Base-by-base conservation (phyloP, 805 yeast species). In the Pichia exigua region DNA sequence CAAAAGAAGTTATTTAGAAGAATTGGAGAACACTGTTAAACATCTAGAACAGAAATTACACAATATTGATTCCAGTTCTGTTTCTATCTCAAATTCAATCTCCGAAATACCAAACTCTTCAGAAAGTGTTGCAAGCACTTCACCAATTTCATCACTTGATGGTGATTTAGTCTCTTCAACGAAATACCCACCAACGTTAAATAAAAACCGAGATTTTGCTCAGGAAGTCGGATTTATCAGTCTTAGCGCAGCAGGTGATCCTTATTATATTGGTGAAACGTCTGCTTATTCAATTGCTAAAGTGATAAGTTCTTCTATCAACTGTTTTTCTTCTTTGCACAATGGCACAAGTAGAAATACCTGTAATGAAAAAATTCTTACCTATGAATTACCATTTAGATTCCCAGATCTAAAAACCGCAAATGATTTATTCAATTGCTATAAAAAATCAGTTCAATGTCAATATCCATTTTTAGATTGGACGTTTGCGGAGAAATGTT, bases 1-100 rank as follows among this genome's bases (percentile, higher is more conserved):
- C 2, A 77, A 79, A 4, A 60, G 82, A 27, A 67, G 75, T 46
- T 75, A 77, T 56, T 62, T 77, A 4, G 70, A 70, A 39, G 68
- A 61, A 45, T 60, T 78, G 49, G 82, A 78, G 57, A 68, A 65
- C 32, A 57, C 68, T 38, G 49, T 65, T 15, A 38, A 18, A 24
- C n/a, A 26, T 5, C 26, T 51, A 30, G 18, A 51, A 20, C 26
- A 40, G 6, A 45, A 54, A 24, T 12, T 54, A 22, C 20, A 46
- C 12, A 17, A 21, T n/a, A 15, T 15, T 3, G 38, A 40, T 32
- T 44, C 22, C 8, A n/a, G 3, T 11, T 27, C 35, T 1, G 20
- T 3, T 35, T 11, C 35, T 15, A 13, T 4, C 6, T 12, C 17
- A n/a, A n/a, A 26, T 26, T 28, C 17, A 8, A 30, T 3, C 7